These are phyloP conservation scores for Angomonas deanei DNA, from an alignment of 208 protist species.

Conservation along the genomic window DNA sequence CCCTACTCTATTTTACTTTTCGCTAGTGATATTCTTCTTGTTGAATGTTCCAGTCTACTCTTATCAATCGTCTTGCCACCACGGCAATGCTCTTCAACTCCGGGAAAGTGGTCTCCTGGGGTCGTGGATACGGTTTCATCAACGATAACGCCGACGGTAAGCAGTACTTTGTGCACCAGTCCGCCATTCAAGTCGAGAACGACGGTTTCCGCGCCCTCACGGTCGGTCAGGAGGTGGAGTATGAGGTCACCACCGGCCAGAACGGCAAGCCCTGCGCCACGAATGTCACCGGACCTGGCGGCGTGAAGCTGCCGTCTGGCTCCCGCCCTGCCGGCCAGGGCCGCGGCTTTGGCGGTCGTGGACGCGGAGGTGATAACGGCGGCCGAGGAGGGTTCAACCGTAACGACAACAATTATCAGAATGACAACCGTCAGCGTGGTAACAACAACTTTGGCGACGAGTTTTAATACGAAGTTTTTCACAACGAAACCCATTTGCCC, in stretches of 20 bases:
- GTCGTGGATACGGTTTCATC: slow-evolving; percentile 88
- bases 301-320: slow-evolving; percentile 77
- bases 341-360: slow-evolving; percentile 30
- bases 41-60: slow-evolving; percentile 68
- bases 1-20: too few species aligned
- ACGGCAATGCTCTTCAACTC: slow-evolving; percentile 67
- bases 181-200: slow-evolving; percentile 81
- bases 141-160: slow-evolving; percentile 86
- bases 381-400: slow-evolving; percentile 33
- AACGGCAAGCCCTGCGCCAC: slow-evolving; percentile 86
- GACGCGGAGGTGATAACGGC: slow-evolving; percentile 29
- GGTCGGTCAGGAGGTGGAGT: slow-evolving; percentile 88
- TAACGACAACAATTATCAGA: too few species aligned
- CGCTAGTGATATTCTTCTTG: too few species aligned
- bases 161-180: slow-evolving; percentile 92
- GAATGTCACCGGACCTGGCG: slow-evolving; percentile 79
- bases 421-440: too few species aligned
- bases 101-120: slow-evolving; percentile 89
- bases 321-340: slow-evolving; percentile 58
- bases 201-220: slow-evolving; percentile 79
- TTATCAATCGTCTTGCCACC: slow-evolving; percentile 45
- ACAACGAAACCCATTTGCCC: too few species aligned
- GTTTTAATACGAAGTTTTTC: too few species aligned
- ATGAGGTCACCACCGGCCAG: slow-evolving; percentile 81
- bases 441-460: slow-evolving; percentile 72